Conservation (phyloP, 441 rosid genomes). For the Erodium trifolium region DNA sequence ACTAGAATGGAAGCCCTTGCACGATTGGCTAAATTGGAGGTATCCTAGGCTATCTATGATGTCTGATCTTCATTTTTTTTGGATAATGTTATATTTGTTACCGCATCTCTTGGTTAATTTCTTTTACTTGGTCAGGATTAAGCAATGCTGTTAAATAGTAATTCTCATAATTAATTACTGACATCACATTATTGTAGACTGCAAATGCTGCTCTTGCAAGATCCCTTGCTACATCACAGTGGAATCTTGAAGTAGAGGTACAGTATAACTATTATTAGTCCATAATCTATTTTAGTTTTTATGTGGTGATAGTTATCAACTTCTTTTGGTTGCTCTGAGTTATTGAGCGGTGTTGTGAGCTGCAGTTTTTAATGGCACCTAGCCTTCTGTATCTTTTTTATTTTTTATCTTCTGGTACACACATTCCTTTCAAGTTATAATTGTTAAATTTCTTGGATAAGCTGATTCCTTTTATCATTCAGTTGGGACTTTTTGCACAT, state of each 20-base stretch:
- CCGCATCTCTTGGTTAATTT: conserved; percentile 7
- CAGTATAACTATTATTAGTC: not conserved
- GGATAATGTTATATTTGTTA: conserved; percentile 3
- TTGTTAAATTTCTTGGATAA: not conserved
- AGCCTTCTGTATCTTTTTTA: not conserved
- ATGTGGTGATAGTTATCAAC: conserved; percentile 3
- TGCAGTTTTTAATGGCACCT: not conserved
- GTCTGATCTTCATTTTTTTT: conserved; percentile 16
- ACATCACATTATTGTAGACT: conserved; percentile 49
- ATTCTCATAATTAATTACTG: conserved; percentile 3
- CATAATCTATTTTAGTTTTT: conserved; percentile 6
- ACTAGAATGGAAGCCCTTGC: conserved; percentile 88
- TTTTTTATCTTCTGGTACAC: not conserved
- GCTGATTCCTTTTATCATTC: not conserved
- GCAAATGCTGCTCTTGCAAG: conserved; percentile 85
- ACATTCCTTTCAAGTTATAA: not conserved
- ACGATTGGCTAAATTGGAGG: conserved; percentile 78
- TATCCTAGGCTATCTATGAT: conserved; percentile 25
- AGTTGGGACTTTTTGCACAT: not conserved
- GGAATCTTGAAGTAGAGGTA: conserved; percentile 90
- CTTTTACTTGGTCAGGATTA: conserved; percentile 11
- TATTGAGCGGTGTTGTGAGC: not conserved
- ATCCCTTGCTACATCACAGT: conserved; percentile 67
- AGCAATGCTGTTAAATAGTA: conserved; percentile 6
- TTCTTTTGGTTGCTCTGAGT: not conserved